Evolutionary conservation across 768 basidiomycete species (phyloP), one percentile per base, ranked within the genome.

Genomic region (Tephrocybe sp.): DNA sequence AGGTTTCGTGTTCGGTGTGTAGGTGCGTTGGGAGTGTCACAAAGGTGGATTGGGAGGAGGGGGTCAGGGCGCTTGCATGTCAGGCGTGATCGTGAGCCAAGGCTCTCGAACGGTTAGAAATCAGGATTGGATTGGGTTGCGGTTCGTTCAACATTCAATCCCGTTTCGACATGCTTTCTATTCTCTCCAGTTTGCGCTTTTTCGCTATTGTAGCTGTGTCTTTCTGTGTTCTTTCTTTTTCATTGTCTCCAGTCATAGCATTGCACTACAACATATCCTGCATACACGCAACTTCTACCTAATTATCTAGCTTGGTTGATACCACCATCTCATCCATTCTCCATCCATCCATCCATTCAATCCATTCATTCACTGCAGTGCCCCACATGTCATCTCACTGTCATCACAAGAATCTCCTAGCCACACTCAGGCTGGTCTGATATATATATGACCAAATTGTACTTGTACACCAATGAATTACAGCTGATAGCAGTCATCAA

Each of bases 1-100:
- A 86, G 62, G 85, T 89, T n/a, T 78, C 80, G 14, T 91, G 89
- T 64, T 84, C 87, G 1, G 77, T 86, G 6, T 92, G 89, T 60
- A 66, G 87, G 42, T 75, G 76, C 34, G 71, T 73, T n/a, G 89
- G 89, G 13, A 72, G 66, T 49, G 75, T 90, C 16, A 70, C 73
- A 32, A 75, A 74, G 62, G 69, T 63, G 12, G 85, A 86, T 39
- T 92, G 89, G 89, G 70, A 72, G 23, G 69, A 70, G 52, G 76
- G 76, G 50, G 70, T 71, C 19, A 41, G 47, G 48, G 69, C 68
- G 7, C 52, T 65, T 33, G 54, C 40, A 12, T 49, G 23, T 7
- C 26, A 26, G 7, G 26, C 26, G 4, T 26, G 26, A 26, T 26
- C 7, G 26, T n/a, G 26, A 7, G 26, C 3, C 7, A 4, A 26